A percentile compares a stretch with the other conserved stretches of the same genome.
Evolutionary conservation across 2,329 filamentous ascomycete species (phyloP).

Genomic region (Nemania diffusa): DNA sequence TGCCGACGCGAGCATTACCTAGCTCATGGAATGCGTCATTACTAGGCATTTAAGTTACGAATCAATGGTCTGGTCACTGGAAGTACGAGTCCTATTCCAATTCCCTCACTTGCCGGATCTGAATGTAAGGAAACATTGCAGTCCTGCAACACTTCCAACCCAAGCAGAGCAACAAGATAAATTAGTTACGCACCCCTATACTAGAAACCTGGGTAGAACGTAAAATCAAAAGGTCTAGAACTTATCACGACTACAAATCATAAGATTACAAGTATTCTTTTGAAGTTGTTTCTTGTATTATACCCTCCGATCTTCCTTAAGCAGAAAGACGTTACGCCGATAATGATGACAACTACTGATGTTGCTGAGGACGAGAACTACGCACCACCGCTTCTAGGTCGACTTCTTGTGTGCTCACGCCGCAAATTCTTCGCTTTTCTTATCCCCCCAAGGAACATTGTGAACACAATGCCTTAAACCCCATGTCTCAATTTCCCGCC

Average conservation of each 20-base stretch:
- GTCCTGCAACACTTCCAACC: no score
- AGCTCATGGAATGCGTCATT: no score
- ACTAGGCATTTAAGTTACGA: no score
- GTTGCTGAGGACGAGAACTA: slow-evolving; percentile 30
- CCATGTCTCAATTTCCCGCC: slow-evolving; percentile 17
- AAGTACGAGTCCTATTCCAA: no score
- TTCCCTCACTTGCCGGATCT: no score
- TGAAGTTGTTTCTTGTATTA: slow-evolving; percentile 41
- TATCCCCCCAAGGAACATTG: slow-evolving; percentile 7
- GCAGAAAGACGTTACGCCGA: slow-evolving; percentile 37
- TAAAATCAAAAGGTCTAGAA: not conserved
- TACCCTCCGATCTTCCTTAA: slow-evolving; percentile 43
- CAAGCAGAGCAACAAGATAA: no score
- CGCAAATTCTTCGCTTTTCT: slow-evolving; percentile 21
- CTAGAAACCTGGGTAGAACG: no score
- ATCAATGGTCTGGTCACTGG: no score
- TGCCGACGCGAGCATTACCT: no score
- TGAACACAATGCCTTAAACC: not conserved
- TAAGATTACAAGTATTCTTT: not conserved
- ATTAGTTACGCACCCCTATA: no score
- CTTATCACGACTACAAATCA: not conserved
- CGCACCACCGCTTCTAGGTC: slow-evolving; percentile 12
- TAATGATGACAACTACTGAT: slow-evolving; percentile 38
- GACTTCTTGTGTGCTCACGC: slow-evolving; percentile 9
- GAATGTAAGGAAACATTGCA: no score